These are phyloP conservation scores for Yamadazyma nakazawae DNA, from an alignment of 805 yeast species.

Conservation along the genomic window DNA sequence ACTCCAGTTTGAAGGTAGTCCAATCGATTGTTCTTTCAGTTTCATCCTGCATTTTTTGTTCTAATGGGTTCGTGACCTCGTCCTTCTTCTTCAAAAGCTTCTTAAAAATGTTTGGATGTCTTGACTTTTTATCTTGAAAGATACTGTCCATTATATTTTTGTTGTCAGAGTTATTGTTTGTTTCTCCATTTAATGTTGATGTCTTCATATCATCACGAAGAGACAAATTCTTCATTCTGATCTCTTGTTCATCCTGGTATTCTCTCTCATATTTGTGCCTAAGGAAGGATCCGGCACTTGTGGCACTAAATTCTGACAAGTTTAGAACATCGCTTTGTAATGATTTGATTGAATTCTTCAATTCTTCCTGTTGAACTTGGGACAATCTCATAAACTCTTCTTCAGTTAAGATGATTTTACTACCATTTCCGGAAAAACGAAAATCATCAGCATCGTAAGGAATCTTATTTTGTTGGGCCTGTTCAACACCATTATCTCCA, in stretches of 20 bases:
- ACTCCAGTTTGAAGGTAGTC: constrained; percentile 48
- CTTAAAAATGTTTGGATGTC: constrained; percentile 45
- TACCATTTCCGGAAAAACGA: constrained; percentile 23
- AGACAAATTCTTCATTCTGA: constrained; percentile 20
- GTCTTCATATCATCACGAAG: constrained; percentile 18
- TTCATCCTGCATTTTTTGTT: constrained; percentile 26
- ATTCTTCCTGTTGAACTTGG: constrained; percentile 34
- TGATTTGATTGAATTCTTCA: constrained; percentile 39
- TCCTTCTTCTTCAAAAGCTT: constrained; percentile 34
- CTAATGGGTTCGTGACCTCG: constrained; percentile 26
- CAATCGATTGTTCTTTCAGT: constrained; percentile 31
- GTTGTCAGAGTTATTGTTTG: constrained; percentile 6
- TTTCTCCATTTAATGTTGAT: constrained; percentile 13
- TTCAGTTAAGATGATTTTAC: constrained; percentile 19
- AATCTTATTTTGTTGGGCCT: constrained; percentile 10
- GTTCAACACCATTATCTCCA: background rate
- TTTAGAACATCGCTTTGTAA: constrained; percentile 45
- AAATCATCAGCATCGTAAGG: constrained; percentile 41
- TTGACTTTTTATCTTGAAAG: constrained; percentile 41
- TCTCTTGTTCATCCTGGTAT: constrained; percentile 18
- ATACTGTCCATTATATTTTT: constrained; percentile 37
- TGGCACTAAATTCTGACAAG: constrained; percentile 75
- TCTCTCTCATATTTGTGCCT: constrained; percentile 61
- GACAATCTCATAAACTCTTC: constrained; percentile 27
- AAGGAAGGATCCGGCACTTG: constrained; percentile 82